These are phyloP conservation scores for Aspergillus clavatus DNA, from an alignment of 2,329 filamentous ascomycete species.

Conservation along the genomic window DNA sequence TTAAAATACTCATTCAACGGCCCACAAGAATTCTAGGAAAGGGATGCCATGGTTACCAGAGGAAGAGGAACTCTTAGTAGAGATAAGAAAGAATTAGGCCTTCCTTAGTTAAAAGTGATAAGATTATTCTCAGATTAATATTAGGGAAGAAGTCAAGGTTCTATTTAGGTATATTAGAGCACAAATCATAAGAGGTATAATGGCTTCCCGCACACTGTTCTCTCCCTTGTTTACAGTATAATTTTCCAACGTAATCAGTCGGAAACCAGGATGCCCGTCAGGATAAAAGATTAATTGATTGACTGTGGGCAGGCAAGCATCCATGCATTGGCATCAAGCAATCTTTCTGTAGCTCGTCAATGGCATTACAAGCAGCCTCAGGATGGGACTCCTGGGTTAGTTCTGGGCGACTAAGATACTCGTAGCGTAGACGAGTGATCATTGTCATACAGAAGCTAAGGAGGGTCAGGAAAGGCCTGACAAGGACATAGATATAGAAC, in stretches of 20 bases:
- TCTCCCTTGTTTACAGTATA: not conserved
- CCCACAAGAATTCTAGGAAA: too few species aligned
- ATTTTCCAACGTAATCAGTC: not conserved
- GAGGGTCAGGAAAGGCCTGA: not conserved
- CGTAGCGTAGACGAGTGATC: not conserved
- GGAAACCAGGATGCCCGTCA: not conserved
- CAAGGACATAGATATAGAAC: not conserved
- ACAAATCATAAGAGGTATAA: too few species aligned
- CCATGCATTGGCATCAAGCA: not conserved
- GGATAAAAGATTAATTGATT: not conserved
- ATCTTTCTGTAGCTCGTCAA: not conserved
- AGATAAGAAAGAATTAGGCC: too few species aligned
- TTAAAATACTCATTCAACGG: too few species aligned
- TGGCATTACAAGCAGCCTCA: not conserved
- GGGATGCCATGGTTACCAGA: conserved; percentile 4
- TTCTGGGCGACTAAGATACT: not conserved
- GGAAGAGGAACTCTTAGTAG: conserved; percentile 4
- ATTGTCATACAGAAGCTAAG: not conserved
- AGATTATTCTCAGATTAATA: too few species aligned
- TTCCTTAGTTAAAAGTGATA: too few species aligned
- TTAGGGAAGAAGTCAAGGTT: too few species aligned
- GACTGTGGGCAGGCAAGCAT: not conserved
- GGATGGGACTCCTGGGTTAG: not conserved
- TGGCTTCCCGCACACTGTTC: not conserved
- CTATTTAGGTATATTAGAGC: too few species aligned